Evolutionary conservation across 192 early-diverging fungal genomes (phyloP).

Genomic region (Entomortierella lignicola): DNA sequence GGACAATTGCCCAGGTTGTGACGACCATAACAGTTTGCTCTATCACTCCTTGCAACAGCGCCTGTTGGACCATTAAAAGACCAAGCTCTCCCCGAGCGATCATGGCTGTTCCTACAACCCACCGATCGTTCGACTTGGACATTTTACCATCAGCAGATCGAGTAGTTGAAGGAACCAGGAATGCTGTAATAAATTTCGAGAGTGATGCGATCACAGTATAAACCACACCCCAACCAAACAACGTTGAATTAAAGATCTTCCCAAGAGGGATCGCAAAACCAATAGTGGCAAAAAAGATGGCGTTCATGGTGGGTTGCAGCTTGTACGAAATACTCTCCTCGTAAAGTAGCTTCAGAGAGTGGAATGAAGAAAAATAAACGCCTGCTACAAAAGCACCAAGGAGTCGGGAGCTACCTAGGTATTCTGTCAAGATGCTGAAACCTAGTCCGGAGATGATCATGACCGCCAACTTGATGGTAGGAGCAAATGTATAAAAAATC

Average conservation of each 20-base stretch:
- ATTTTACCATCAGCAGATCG: background rate
- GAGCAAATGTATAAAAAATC: background rate
- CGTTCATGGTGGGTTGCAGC: conserved; percentile 26
- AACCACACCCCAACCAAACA: conserved; percentile 42
- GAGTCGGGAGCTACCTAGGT: conserved; percentile 47
- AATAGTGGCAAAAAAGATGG: conserved; percentile 51
- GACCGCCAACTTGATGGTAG: conserved; percentile 19
- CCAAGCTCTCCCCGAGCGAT: conserved; percentile 49
- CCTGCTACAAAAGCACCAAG: conserved; percentile 51
- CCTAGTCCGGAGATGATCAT: conserved; percentile 26
- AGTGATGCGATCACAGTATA: conserved; percentile 43
- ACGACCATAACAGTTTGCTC: conserved; percentile 32
- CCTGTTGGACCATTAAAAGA: conserved; percentile 45
- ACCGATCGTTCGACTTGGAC: conserved; percentile 1
- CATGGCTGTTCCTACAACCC: conserved; percentile 51
- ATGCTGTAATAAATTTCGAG: conserved; percentile 20
- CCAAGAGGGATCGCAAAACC: conserved; percentile 41
- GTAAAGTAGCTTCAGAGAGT: background rate
- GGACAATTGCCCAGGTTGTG: conserved; percentile 42
- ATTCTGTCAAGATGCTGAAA: conserved; percentile 50
- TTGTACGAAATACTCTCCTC: conserved; percentile 9
- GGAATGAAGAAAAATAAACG: conserved; percentile 34
- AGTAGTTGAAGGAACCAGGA: conserved; percentile 13
- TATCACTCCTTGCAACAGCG: conserved; percentile 33
- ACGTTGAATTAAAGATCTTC: conserved; percentile 20